Evolutionary conservation across 2,329 filamentous ascomycete species (phyloP), one percentile per base, ranked within the genome.

Genomic region (Lasiodiplodia hormozganensis): DNA sequence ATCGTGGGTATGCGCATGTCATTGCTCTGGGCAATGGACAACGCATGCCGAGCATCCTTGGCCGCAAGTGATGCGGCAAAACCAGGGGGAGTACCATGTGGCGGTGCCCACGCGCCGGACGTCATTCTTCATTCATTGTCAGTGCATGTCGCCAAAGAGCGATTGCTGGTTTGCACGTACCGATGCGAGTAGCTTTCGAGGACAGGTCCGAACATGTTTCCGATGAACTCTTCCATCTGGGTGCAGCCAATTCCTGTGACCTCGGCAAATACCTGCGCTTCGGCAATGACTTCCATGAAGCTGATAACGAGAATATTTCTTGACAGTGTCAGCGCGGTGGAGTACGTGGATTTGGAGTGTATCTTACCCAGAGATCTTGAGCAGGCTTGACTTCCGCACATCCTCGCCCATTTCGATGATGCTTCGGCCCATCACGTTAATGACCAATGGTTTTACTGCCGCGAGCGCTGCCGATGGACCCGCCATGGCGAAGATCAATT

Each of bases 241-340:
- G 69, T 69, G 3, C 69, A 70, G 3, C 72, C 74, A 1, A 77
- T 68, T 0, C 75, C 73, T 1, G 73, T 76, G 62, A 76, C 77
- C 21, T 78, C 76, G 2, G 76, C 76, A 40, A 78, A 72, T 8
- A 77, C 75, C 18, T 75, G 76, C 2, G 75, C 75, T 64, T 78
- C 76, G 5, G 72, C 72, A 0, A 78, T 69, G 11, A 77, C 68
- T 38, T 78, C 76, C 71, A 72, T 74, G 34, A 72, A 62, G 25
- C 38, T 47, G 16, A 64, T 51, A 2, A 64, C 60, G 16, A 47
- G 51, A 16, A 62, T 62, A 16, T 64, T 51, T 3, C 38, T 53
- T 11, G 4, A 2, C 28, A 7, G 25, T 31, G 51, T 31, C 14
- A 28, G 23, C 16, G 14, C 4, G 7, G 7, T 12, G 16, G 16